Base-by-base conservation (phyloP, 495 filamentous ascomycete species). In the Bathelium albidoporum region DNA sequence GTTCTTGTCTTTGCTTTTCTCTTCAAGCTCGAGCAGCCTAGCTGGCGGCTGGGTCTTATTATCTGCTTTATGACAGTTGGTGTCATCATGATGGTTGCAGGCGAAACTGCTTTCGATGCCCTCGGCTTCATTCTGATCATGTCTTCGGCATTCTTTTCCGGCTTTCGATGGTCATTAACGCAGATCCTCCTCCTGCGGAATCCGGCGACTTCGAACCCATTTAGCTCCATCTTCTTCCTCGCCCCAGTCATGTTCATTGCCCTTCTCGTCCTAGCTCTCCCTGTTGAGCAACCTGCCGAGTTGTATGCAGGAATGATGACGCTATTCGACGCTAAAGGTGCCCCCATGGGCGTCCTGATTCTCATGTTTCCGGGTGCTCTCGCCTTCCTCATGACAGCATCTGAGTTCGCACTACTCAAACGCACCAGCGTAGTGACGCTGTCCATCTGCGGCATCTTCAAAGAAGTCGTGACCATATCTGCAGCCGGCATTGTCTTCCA, bases 31-130 rank as follows among this genome's bases (percentile, higher is more conserved):
- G 95, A 99, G 75, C 81, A 82, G 5, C 90, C 90, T 0, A 96
- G 92, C 0, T 85, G 89, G 77, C 87, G 86, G 66, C 82, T 99
- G 24, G 87, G 95, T 26, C 75, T 82, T 39, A 90, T 99, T 66
- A 97, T 99, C 65, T 81, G 83, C 58, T 87, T 89, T 65, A 97
- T 99, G 95, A 99, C 92, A 0, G 69, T 85, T 1, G 95, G 95
- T 61, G 95, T 99, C 28, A 82, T 97, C 66, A 96, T 97, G 92
- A 99, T 99, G 95, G 95, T 99, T 2, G 89, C 91, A 1, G 92
- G 92, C 28, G 94, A 99, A 76, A 83, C 92, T n/a, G 86, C 87
- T 36, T 99, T 99, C 81, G 83, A 90, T 66, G 79, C 86, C 0
- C 82, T 91, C 39, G 95, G 95, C 10, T 97, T 99, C 74, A 72